A percentile compares a stretch with the other conserved stretches of the same genome.
Evolutionary conservation across 2,329 filamentous ascomycete species (phyloP).

Genomic region (Botrytis pseudocinerea): DNA sequence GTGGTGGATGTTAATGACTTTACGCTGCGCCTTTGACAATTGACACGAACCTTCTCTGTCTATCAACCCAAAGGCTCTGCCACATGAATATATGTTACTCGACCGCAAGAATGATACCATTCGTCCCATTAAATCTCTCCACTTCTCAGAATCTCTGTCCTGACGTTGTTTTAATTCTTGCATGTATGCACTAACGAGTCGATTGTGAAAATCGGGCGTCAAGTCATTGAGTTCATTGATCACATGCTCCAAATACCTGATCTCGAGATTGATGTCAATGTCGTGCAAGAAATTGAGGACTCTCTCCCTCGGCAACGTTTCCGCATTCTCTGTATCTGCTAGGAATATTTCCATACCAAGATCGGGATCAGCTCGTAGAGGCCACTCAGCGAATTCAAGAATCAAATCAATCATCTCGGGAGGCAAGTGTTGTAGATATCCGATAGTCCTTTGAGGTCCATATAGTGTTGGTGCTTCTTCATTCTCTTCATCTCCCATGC

Average conservation of each 20-base stretch:
- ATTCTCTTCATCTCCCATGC: conserved; percentile 56
- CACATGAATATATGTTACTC: conserved; percentile 78
- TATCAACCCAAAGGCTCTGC: conserved; percentile 73
- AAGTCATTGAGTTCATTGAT: conserved; percentile 83
- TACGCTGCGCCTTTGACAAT: background rate
- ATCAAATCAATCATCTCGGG: conserved; percentile 88
- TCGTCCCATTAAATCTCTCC: conserved; percentile 60
- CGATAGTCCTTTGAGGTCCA: conserved; percentile 80
- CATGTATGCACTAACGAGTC: conserved; percentile 72
- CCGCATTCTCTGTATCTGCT: conserved; percentile 91
- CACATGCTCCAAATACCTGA: conserved; percentile 85
- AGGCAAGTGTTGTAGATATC: conserved; percentile 85
- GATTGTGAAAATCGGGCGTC: conserved; percentile 84
- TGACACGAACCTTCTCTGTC: conserved; percentile 69
- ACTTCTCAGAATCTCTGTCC: conserved; percentile 49
- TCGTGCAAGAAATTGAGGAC: conserved; percentile 73
- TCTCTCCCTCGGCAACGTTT: conserved; percentile 75
- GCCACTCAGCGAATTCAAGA: conserved; percentile 89
- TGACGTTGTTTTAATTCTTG: conserved; percentile 45
- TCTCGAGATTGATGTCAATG: conserved; percentile 70
- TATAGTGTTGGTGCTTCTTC: conserved; percentile 60
- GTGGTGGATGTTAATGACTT: conserved; percentile 25
- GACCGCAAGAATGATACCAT: conserved; percentile 74
- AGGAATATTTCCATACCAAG: conserved; percentile 91
- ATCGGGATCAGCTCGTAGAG: conserved; percentile 68